Conservation (phyloP, 495 filamentous ascomycete genomes). For the Xylaria sp. region DNA sequence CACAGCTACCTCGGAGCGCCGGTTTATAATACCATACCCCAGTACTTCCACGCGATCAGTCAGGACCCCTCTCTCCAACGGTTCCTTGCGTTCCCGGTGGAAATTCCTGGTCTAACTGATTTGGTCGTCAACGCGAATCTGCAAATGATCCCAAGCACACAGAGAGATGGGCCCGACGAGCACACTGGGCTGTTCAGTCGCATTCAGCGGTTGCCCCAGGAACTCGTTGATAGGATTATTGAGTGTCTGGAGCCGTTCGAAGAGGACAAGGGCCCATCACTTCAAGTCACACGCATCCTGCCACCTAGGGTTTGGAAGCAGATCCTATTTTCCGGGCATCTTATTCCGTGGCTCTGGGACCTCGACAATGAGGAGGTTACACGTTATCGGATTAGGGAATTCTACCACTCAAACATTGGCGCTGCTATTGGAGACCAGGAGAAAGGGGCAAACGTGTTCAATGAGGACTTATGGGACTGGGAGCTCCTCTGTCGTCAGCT, state of each 20-base stretch:
- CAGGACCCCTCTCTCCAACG: not conserved
- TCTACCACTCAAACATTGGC: not conserved
- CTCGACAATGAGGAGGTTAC: not conserved
- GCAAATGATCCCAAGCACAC: constrained; percentile 6
- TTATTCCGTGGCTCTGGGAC: constrained; percentile 37
- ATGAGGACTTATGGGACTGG: constrained; percentile 32
- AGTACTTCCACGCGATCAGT: not conserved
- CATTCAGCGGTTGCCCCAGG: constrained; percentile 4
- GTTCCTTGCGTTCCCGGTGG: constrained; percentile 13
- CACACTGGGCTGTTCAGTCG: not conserved
- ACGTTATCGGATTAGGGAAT: not conserved
- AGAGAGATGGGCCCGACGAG: not conserved
- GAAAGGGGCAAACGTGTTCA: not conserved
- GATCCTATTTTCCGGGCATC: constrained; percentile 27
- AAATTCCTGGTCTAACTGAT: not conserved
- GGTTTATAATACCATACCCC: not conserved
- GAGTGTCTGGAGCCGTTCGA: constrained; percentile 28
- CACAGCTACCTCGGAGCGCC: constrained; percentile 5
- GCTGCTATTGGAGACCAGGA: not conserved
- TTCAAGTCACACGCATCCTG: constrained; percentile 25
- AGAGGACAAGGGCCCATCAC: not conserved
- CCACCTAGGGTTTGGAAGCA: constrained; percentile 25
- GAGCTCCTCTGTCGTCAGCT: constrained; percentile 36
- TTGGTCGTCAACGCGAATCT: not conserved
- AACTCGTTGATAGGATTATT: constrained; percentile 17